Percentiles rank a stretch among this genome's conserved stretches.
Conservation (phyloP, 148 eudicot genomes). For the Fallopia convolvulus region DNA sequence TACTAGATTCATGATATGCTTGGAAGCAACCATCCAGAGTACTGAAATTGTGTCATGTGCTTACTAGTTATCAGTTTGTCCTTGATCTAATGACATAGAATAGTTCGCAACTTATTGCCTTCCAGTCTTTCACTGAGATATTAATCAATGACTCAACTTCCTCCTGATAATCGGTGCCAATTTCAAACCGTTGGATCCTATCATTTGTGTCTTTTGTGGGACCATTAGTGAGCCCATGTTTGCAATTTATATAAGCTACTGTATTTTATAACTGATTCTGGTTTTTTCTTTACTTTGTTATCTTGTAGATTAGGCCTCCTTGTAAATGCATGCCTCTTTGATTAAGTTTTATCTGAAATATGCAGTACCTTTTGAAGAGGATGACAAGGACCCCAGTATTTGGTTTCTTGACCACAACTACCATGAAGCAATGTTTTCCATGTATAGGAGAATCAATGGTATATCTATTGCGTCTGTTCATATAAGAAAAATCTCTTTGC, state of each 20-base stretch:
- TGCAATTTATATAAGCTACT: neutral
- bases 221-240: neutral
- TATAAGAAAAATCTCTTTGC: neutral
- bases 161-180: neutral
- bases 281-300: neutral
- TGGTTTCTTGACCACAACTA: slow-evolving; percentile 99
- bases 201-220: neutral
- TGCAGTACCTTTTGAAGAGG: slow-evolving; percentile 98
- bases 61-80: neutral
- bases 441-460: slow-evolving; percentile 95
- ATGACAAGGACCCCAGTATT: slow-evolving; percentile 89
- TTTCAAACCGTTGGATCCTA: neutral
- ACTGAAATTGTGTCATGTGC: neutral
- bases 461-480: neutral
- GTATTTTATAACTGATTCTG: neutral
- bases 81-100: neutral
- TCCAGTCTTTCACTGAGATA: neutral
- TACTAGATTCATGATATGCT: neutral
- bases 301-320: neutral
- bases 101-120: neutral
- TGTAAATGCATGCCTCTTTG: neutral
- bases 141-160: neutral
- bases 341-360: neutral
- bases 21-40: neutral
- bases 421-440: slow-evolving; percentile 91